A percentile compares a stretch with the other conserved stretches of the same genome.
These are phyloP conservation scores for Penicillium sp. DNA, from an alignment of 2,329 filamentous ascomycete species.

Conservation along the genomic window DNA sequence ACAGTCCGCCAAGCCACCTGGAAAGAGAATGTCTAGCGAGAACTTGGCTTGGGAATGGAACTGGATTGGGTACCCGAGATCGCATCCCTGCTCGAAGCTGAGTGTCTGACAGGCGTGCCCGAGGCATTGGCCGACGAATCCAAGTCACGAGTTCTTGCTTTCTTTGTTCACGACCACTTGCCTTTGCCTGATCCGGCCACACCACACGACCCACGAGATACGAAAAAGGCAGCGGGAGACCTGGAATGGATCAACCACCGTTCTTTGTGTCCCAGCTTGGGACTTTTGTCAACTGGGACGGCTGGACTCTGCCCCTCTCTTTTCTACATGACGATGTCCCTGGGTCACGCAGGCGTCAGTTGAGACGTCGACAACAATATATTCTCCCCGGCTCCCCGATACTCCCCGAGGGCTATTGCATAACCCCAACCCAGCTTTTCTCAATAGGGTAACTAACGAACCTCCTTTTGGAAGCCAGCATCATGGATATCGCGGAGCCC, in stretches of 20 bases:
- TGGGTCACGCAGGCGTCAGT: constrained; percentile 10
- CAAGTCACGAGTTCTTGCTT: constrained; percentile 3
- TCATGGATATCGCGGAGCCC: constrained; percentile 14
- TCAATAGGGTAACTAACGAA: constrained; percentile 3
- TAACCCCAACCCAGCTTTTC: neutral
- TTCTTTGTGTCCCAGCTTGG: constrained; percentile 12
- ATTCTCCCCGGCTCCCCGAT: constrained; percentile 16
- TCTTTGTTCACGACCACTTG: constrained; percentile 12
- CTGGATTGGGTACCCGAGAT: neutral
- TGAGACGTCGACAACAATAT: neutral
- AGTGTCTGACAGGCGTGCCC: neutral
- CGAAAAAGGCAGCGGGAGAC: neutral
- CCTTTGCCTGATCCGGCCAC: constrained; percentile 8
- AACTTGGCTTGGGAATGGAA: neutral
- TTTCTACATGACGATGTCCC: constrained; percentile 8
- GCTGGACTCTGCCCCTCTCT: constrained; percentile 2
- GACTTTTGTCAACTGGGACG: neutral
- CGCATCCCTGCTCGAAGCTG: constrained; percentile 8
- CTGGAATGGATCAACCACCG: neutral
- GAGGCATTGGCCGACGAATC: constrained; percentile 1
- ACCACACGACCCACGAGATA: constrained; percentile 7
- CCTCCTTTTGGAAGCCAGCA: neutral
- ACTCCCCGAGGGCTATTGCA: constrained; percentile 9
- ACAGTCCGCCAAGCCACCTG: neutral
- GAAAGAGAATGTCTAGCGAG: neutral